Evolutionary conservation across 2,329 filamentous ascomycete genomes (phyloP), one percentile per base, ranked within the genome.

Genomic region (Nannizziopsis arthrosporioides): DNA sequence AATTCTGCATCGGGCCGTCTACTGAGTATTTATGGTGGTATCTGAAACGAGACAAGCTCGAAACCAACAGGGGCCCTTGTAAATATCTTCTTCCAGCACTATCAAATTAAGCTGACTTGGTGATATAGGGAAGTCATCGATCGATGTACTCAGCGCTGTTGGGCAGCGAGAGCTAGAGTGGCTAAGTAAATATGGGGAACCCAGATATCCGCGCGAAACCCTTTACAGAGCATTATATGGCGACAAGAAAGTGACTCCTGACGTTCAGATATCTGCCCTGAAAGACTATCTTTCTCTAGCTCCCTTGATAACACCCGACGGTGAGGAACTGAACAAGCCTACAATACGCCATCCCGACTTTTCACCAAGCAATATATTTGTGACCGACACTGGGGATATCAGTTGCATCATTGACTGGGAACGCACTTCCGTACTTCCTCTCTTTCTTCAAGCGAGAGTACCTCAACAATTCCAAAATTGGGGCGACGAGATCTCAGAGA

Each of bases 401-500:
- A 36, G 49, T 39, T 59, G 59, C 1, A 52, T 63, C 6, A 61
- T 64, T 43, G 60, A 63, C 51, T 63, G 60, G 61, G 56, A 64
- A 44, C 49, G 63, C 51, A 40, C 56, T 30, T 54, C 55, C 2
- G 52, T 63, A 30, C 51, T 64, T 31, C 61, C 61, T 6, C 53
- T 61, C 17, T 59, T 55, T 30, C 44, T 62, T 5, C 58, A 54
- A 47, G 56, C 57, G 38, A 59, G 60, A 32, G 61, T 64, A 9
- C 61, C 60, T 2, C 53, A 60, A 22, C 53, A 62, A 53, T 63
- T 63, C 49, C 61, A 64, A 51, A 65, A 65, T 36, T 63, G 58
- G 54, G 62, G 61, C 10, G 61, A 65, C 46, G 53, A 48, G 9
- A 3, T 57, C 4, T 61, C 60, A 1, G 59, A 61, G 44, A 53